Evolutionary conservation across 768 basidiomycete species (phyloP), one percentile per base, ranked within the genome.

Genomic region (Sistotremastrum niveocremeum): DNA sequence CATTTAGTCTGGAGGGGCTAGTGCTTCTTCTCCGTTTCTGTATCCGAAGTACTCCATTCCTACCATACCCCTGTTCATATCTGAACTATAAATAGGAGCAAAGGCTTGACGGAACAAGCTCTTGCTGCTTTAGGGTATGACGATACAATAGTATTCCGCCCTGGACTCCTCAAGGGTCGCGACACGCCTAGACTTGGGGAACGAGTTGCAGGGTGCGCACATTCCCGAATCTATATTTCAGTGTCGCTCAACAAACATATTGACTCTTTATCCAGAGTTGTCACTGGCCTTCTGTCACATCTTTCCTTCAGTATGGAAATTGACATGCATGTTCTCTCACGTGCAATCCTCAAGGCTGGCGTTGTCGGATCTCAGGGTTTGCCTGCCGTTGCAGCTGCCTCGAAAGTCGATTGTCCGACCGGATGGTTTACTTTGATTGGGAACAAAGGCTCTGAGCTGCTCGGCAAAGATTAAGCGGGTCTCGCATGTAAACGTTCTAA

Each of bases 71-170:
- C 46, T 32, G 45, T 42, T 39, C 37, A 41, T 36, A 29, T 41
- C 35, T 46, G 49, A 47, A 20, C 44, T 5, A 10, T 34, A 9
- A 5, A 39, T 47, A 84, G 79, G 69, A 78, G 74, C 54, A 86
- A 87, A 60, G 86, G 82, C 10, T 61, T 77, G 32, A 88, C 86
- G 0, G 87, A 88, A 57, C 63, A 72, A 40, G 80, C 63, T 0
- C 66, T 89, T 12, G 79, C 83, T 0, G 61, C 60, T 3, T 61
- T 87, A 4, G 84, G 82, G 7, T 88, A 87, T 57, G 56, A 64
- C 8, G 83, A 87, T 45, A 76, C 76, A 1, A 75, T 87, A 49
- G 56, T 84, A 41, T 79, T 86, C 58, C 72, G 81, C 12, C 84
- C 87, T 2, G 74, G 56, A 0, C 49, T 69, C n/a, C 60, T 87